Percentiles rank a stretch among this genome's conserved stretches.
phyloP scores from a whole-genome alignment of 2,329 filamentous ascomycete species.

The Phaeosphaeria sp. region DNA sequence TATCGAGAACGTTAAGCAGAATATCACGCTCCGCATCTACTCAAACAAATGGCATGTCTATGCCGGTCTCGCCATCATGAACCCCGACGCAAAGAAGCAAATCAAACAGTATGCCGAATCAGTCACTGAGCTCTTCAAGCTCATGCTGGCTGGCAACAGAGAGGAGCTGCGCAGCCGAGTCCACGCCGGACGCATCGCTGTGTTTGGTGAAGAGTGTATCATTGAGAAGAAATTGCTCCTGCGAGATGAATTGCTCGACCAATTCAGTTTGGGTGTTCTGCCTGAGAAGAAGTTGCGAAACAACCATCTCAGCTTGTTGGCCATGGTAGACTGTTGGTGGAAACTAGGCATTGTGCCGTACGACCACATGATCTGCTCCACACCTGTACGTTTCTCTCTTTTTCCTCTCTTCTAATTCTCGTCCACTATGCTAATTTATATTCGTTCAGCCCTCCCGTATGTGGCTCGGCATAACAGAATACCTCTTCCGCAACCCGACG shows the following conservation, averaged over 20 bases:
- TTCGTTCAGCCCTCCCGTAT: constrained; percentile 78
- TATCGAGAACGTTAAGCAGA: constrained; percentile 99
- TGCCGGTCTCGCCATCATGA: constrained; percentile 93
- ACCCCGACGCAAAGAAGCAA: constrained; percentile 88
- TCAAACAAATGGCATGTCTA: constrained; percentile 99
- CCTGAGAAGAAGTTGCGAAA: constrained; percentile 76
- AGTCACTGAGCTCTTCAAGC: constrained; percentile 92
- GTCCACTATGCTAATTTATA: neutral
- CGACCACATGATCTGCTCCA: constrained; percentile 99
- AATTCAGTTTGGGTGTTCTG: constrained; percentile 80
- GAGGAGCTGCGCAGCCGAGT: constrained; percentile 77
- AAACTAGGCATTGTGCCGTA: constrained; percentile 92
- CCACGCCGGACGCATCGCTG: constrained; percentile 77
- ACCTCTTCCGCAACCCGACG: constrained; percentile 83
- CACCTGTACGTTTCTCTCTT: constrained; percentile 64
- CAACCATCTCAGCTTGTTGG: constrained; percentile 90
- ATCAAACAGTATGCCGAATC: constrained; percentile 93
- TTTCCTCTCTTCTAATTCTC: neutral
- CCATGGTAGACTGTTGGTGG: constrained; percentile 99
- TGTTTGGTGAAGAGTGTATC: constrained; percentile 63
- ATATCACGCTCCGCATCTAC: constrained; percentile 96
- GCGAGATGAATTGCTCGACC: constrained; percentile 81
- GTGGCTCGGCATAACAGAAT: constrained; percentile 96
- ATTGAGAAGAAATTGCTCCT: constrained; percentile 74
- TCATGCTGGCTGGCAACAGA: constrained; percentile 88